These are phyloP conservation scores for Nicotiana otophora DNA, from an alignment of 257 asterid species.

Conservation along the genomic window DNA sequence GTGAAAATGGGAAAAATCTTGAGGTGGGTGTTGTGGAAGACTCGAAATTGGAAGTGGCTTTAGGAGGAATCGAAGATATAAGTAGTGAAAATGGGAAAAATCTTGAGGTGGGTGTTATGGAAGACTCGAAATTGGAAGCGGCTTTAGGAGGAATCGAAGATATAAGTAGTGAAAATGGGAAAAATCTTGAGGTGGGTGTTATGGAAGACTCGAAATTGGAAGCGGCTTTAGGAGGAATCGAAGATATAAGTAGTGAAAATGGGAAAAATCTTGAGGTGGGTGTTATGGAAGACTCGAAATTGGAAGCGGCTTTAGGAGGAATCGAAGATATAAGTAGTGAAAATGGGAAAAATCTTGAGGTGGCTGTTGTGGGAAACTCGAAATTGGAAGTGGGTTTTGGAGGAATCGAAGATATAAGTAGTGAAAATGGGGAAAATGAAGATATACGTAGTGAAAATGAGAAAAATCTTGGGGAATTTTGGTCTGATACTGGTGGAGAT, in stretches of 20 bases:
- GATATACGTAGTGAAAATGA: conserved; percentile 23
- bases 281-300: conserved; percentile 15
- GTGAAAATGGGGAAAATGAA: conserved; percentile 16
- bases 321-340: conserved; percentile 27
- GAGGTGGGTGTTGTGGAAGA: conserved; percentile 23
- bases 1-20: conserved; percentile 18
- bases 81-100: conserved; percentile 22
- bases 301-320: conserved; percentile 11
- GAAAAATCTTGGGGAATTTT: conserved; percentile 23
- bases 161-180: too few species aligned
- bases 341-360: conserved; percentile 22
- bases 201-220: too few species aligned
- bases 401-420: conserved; percentile 29
- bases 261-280: conserved; percentile 22
- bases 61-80: conserved; percentile 31
- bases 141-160: too few species aligned
- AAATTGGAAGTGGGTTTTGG: background rate
- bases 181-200: too few species aligned
- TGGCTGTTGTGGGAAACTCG: conserved; percentile 17
- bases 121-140: conserved; percentile 4
- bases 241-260: conserved; percentile 23
- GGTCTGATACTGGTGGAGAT: conserved; percentile 25
- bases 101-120: conserved; percentile 22
- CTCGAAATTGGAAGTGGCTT: background rate
- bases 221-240: conserved; percentile 34